Base-by-base conservation (phyloP, 108 stramenopile genomes). In the Pinguiococcus pyrenoidosus region DNA sequence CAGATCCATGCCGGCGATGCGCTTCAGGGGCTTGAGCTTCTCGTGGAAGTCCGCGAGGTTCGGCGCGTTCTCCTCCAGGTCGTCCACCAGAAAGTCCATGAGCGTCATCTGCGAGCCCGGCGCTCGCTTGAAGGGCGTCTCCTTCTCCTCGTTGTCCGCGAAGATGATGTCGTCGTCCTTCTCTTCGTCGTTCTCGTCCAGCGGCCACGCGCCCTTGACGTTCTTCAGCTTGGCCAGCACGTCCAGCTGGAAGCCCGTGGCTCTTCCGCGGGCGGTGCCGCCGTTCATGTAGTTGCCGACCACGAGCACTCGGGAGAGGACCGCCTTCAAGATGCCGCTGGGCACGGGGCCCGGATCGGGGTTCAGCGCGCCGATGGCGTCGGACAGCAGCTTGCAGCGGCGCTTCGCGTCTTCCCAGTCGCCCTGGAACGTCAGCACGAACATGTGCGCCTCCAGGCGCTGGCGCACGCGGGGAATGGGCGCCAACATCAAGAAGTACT, bases 371-470 rank as follows among this genome's bases (percentile, higher is more conserved):
- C 72, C 64, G 6, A 90, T 78, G 44, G 79, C 78, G 37, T 75
- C 68, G 40, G 82, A 83, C 32, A 89, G 56, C 20, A 76, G 51
- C 46, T 67, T 49, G 52, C 84, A 74, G 27, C 62, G 77, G 30
- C 71, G 66, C 28, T 51, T 18, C 7, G 52, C 29, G 29, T 37
- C 24, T 23, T 4, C 18, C 16, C n/a, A 23, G 14, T 29, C 26
- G 7, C 14, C 1, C 26, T 63, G 49, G 35, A 63, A 48, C 29
- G 44, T 51, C 29, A 37, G 54, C 29, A 9, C 22, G 33, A 35
- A 24, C 27, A 12, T 27, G 29, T 37, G 12, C 20, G 44, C 35
- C 10, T 63, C 46, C 8, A 63, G 51, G 13, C 62, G 53, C 24
- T 22, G 24, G 54, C 40, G 32, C 20, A 49, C 27, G 4, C 52